Conservation (phyloP, 2,329 filamentous ascomycete species). For the Tolypocladium endophyticum region DNA sequence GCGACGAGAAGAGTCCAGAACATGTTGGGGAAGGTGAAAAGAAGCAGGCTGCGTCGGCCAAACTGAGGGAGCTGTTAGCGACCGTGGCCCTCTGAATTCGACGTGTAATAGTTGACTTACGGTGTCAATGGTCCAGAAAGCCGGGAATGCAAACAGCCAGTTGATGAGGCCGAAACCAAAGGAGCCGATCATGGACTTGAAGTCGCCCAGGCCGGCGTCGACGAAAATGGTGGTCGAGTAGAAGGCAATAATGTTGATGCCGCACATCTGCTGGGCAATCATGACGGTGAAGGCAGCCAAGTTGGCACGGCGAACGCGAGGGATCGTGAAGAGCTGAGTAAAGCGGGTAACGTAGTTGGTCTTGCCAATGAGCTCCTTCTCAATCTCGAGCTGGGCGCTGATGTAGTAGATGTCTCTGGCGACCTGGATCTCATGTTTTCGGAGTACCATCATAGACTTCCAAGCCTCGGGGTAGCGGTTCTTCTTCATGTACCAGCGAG, state of each 20-base stretch:
- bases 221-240: constrained; percentile 56
- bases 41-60: constrained; percentile 48
- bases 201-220: constrained; percentile 43
- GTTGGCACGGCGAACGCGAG: constrained; percentile 59
- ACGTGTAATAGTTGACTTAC: constrained; percentile 4
- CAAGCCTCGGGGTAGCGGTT: constrained; percentile 49
- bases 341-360: constrained; percentile 36
- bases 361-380: constrained; percentile 24
- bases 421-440: constrained; percentile 43
- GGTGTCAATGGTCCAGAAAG: constrained; percentile 57
- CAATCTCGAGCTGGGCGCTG: constrained; percentile 30
- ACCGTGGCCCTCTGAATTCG: background rate
- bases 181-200: constrained; percentile 39
- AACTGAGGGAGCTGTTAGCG: constrained; percentile 22
- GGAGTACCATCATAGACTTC: constrained; percentile 38
- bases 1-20: constrained; percentile 41
- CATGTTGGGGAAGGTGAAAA: constrained; percentile 60
- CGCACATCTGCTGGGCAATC: constrained; percentile 64
- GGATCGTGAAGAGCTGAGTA: constrained; percentile 55
- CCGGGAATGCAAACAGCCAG: constrained; percentile 56
- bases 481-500: constrained; percentile 57
- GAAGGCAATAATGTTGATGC: constrained; percentile 62
- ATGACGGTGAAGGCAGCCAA: constrained; percentile 72
- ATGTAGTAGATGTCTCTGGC: constrained; percentile 51
- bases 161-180: constrained; percentile 45